A percentile compares a stretch with the other conserved stretches of the same genome.
These are phyloP conservation scores for Rhypophila decipiens DNA, from an alignment of 495 filamentous ascomycete genomes.

Conservation along the genomic window DNA sequence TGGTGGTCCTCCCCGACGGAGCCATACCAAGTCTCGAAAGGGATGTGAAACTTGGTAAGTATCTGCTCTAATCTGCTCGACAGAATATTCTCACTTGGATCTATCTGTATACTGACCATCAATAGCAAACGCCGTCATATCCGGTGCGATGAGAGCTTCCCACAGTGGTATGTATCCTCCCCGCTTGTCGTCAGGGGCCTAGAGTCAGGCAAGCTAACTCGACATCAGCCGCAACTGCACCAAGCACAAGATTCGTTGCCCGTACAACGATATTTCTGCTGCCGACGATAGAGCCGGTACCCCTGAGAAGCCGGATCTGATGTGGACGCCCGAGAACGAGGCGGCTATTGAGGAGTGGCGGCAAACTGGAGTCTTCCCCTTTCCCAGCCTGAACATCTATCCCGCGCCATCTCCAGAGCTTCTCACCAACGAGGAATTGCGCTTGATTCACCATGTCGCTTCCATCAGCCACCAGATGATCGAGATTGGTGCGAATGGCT, in stretches of 20 bases:
- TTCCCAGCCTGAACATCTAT: conserved; percentile 71
- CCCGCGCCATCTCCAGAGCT: conserved; percentile 56
- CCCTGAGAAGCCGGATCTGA: conserved; percentile 68
- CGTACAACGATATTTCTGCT: conserved; percentile 79
- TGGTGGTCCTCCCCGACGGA: conserved; percentile 65
- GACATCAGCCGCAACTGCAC: conserved; percentile 83
- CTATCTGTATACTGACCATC: conserved; percentile 14
- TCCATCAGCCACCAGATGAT: conserved; percentile 78
- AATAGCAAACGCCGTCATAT: conserved; percentile 84
- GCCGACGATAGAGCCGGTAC: conserved; percentile 58
- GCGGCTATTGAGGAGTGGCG: conserved; percentile 77
- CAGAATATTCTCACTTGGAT: neutral
- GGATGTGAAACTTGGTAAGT: conserved; percentile 83
- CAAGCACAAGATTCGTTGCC: conserved; percentile 96
- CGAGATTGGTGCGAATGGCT: conserved; percentile 65
- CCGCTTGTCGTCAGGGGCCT: too few relatives aligned
- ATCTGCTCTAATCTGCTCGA: neutral
- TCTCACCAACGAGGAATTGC: conserved; percentile 68
- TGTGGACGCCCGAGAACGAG: conserved; percentile 79
- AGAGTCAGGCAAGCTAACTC: too few relatives aligned
- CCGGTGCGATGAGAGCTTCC: conserved; percentile 93
- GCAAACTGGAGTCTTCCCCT: conserved; percentile 77
- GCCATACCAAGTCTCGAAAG: conserved; percentile 97
- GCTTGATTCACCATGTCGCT: conserved; percentile 86
- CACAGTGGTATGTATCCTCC: conserved; percentile 71